These are phyloP conservation scores for Auxenochlorella pyrenoidosa DNA, from an alignment of 139 green algal genomes.

Conservation along the genomic window DNA sequence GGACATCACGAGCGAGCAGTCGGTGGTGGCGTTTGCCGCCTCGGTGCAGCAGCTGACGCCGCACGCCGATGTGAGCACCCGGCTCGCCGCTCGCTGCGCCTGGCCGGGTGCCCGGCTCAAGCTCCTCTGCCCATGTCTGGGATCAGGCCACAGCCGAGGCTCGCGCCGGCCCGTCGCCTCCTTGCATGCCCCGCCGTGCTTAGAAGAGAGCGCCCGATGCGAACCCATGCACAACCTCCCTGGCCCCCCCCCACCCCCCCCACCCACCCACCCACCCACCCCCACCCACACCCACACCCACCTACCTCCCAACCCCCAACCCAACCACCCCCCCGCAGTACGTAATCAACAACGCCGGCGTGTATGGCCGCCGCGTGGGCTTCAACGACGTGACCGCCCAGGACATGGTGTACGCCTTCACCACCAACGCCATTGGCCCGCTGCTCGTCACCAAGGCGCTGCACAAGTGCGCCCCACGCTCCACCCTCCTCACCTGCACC, in stretches of 20 bases:
- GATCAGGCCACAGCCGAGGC: no score
- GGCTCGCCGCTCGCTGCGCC: no score
- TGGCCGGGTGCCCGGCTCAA: background rate
- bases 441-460: constrained; percentile 42
- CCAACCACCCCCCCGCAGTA: background rate
- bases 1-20: constrained; percentile 32
- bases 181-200: no score
- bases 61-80: constrained; percentile 34
- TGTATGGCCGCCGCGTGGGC: constrained; percentile 29
- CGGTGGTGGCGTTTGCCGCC: constrained; percentile 30
- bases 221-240: no score
- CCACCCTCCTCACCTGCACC: no score
- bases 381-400: constrained; percentile 8
- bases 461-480: constrained; percentile 2
- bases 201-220: no score
- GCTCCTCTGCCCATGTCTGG: no score
- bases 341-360: constrained; percentile 52
- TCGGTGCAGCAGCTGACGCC: constrained; percentile 1
- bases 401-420: constrained; percentile 39
- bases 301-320: background rate
- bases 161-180: no score
- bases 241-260: no score
- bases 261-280: no score
- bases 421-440: constrained; percentile 39
- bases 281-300: no score